Percentiles rank a stretch among this genome's conserved stretches.
phyloP scores from a whole-genome alignment of 169 alveolate species.

The Cryptosporidium andersoni region DNA sequence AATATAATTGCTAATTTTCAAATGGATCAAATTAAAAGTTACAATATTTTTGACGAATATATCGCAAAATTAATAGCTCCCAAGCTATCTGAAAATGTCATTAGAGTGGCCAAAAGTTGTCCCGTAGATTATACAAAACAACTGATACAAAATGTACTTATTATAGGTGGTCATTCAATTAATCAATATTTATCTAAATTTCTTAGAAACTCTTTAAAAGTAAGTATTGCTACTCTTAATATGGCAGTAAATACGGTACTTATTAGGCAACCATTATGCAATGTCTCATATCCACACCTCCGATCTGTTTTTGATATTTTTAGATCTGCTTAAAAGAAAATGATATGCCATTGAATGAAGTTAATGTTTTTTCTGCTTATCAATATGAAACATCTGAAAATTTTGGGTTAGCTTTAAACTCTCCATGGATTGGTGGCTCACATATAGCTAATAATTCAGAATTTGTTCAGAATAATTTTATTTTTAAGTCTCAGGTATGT shows the following conservation, averaged over 20 bases:
- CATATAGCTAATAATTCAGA: constrained; percentile 13
- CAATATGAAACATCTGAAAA: constrained; percentile 14
- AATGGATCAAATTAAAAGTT: constrained; percentile 15
- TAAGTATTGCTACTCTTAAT: constrained; percentile 7
- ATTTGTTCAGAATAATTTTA: constrained; percentile 8
- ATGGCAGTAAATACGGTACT: background rate
- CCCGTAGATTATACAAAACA: constrained; percentile 52
- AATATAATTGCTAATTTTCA: constrained; percentile 7
- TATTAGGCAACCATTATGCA: background rate
- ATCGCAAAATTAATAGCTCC: constrained; percentile 47
- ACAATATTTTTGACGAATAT: constrained; percentile 30
- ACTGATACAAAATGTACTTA: constrained; percentile 27
- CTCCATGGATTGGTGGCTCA: constrained; percentile 68
- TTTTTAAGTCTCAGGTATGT: constrained; percentile 57
- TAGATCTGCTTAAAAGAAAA: constrained; percentile 1
- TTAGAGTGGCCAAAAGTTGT: constrained; percentile 37
- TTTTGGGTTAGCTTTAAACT: constrained; percentile 8
- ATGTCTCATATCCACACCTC: background rate
- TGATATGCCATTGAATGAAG: background rate
- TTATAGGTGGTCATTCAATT: constrained; percentile 56
- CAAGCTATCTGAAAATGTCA: constrained; percentile 19
- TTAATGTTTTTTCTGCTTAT: constrained; percentile 4
- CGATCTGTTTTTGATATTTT: background rate
- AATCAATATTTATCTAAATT: constrained; percentile 5
- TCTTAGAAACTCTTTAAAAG: constrained; percentile 31